phyloP scores from a whole-genome alignment of 208 protist genomes.

The Wallacemonas sp. region DNA sequence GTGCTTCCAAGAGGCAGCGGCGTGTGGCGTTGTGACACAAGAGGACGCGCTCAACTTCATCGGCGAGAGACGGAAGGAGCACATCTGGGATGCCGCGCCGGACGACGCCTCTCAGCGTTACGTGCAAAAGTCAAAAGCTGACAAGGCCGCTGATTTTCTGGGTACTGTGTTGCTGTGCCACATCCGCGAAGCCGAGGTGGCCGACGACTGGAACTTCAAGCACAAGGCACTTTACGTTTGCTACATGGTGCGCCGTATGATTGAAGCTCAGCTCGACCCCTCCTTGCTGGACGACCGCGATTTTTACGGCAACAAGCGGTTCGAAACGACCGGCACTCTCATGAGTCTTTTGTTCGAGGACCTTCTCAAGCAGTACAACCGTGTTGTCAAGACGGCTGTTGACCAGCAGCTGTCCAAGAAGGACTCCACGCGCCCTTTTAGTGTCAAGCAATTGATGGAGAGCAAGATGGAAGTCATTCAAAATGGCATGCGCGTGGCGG shows the following conservation, averaged over 20 bases:
- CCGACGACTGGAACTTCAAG: conserved; percentile 96
- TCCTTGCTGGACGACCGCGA: conserved; percentile 97
- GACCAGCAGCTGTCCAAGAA: conserved; percentile 91
- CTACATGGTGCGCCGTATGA: conserved; percentile 97
- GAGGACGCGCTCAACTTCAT: conserved; percentile 97
- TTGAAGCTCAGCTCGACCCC: conserved; percentile 91
- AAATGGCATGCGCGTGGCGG: conserved; percentile 95
- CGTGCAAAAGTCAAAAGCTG: conserved; percentile 81
- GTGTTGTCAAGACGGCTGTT: conserved; percentile 92
- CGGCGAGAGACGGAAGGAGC: conserved; percentile 91
- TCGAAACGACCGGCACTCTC: conserved; percentile 98
- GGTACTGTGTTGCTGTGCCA: conserved; percentile 94
- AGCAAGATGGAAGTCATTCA: conserved; percentile 97
- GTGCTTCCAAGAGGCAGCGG: conserved; percentile 95
- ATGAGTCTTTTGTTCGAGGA: conserved; percentile 99
- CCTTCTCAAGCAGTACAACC: conserved; percentile 98
- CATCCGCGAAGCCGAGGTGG: conserved; percentile 88
- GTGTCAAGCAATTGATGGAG: conserved; percentile 90
- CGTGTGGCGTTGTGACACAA: conserved; percentile 83
- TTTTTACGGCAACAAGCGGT: conserved; percentile 99
- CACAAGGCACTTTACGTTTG: conserved; percentile 97
- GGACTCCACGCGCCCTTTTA: conserved; percentile 89
- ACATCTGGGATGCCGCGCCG: conserved; percentile 50
- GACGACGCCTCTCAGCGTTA: conserved; percentile 71
- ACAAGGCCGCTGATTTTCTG: conserved; percentile 96